These are phyloP conservation scores for Syncephalastrum racemosum DNA, from an alignment of 371 early-diverging fungal genomes.

Conservation along the genomic window DNA sequence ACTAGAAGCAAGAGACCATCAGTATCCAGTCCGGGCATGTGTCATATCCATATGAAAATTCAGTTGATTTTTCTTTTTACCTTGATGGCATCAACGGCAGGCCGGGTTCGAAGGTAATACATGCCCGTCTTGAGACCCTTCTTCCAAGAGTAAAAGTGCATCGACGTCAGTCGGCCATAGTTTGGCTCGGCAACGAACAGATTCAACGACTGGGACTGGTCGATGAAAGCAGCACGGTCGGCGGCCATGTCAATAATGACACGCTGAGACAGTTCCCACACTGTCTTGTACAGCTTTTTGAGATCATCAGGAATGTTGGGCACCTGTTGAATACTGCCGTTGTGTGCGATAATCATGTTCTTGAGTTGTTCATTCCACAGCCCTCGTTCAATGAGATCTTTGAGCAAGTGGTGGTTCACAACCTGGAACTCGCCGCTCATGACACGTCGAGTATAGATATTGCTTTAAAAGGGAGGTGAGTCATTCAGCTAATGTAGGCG, in stretches of 20 bases:
- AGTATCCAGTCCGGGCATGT: background rate
- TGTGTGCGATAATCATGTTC: conserved; percentile 94
- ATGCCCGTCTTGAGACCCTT: conserved; percentile 98
- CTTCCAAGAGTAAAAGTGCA: conserved; percentile 99
- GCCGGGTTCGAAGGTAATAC: conserved; percentile 98
- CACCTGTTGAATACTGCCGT: conserved; percentile 90
- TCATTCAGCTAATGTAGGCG: background rate
- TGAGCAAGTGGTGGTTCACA: conserved; percentile 94
- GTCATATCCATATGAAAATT: too few species aligned
- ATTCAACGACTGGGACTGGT: conserved; percentile 97
- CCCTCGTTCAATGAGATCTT: conserved; percentile 89
- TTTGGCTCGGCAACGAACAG: conserved; percentile 94
- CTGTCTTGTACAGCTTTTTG: conserved; percentile 96
- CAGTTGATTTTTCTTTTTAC: conserved; percentile 11
- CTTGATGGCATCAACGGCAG: conserved; percentile 98
- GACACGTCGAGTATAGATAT: conserved; percentile 97
- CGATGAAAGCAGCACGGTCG: conserved; percentile 96
- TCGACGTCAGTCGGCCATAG: conserved; percentile 91
- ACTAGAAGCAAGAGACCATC: conserved; percentile 4
- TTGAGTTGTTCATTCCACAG: conserved; percentile 96
- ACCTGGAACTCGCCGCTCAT: conserved; percentile 99
- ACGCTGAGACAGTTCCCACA: conserved; percentile 96
- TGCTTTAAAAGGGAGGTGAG: conserved; percentile 69
- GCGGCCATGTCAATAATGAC: conserved; percentile 79
- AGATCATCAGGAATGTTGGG: conserved; percentile 80